phyloP scores from a whole-genome alignment of 495 filamentous ascomycete species.

The Baudoinia panamericana region DNA sequence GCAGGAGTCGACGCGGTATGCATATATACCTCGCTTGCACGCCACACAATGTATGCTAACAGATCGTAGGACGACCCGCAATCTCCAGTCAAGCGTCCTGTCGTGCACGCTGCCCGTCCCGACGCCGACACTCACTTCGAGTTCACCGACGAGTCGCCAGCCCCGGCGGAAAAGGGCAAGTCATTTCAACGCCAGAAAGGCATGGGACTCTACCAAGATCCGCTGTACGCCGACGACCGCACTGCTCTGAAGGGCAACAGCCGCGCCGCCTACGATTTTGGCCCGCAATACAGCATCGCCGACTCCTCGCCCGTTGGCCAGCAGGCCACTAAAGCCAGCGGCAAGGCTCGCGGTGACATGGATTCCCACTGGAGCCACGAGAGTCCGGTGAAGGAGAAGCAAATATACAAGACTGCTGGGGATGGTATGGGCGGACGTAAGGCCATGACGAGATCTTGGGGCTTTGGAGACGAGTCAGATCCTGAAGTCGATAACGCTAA shows the following conservation, averaged over 20 bases:
- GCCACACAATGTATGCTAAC: not conserved
- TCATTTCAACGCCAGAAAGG: slow-evolving; percentile 41
- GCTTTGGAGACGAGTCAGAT: slow-evolving; percentile 40
- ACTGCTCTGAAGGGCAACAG: slow-evolving; percentile 54
- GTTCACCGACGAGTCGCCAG: slow-evolving; percentile 44
- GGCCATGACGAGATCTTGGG: slow-evolving; percentile 46
- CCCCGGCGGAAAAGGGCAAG: slow-evolving; percentile 21
- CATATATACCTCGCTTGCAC: not conserved
- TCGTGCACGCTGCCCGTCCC: slow-evolving; percentile 53
- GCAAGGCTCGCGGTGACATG: slow-evolving; percentile 12
- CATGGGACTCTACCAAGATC: slow-evolving; percentile 64
- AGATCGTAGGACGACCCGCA: slow-evolving; percentile 18
- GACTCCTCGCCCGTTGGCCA: slow-evolving; percentile 43
- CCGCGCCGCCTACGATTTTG: slow-evolving; percentile 59
- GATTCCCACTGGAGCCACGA: slow-evolving; percentile 11
- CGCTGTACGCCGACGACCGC: slow-evolving; percentile 44
- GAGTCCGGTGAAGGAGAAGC: slow-evolving; percentile 7
- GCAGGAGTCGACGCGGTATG: slow-evolving; percentile 50
- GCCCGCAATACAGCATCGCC: slow-evolving; percentile 53
- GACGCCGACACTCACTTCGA: slow-evolving; percentile 73
- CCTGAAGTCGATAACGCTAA: slow-evolving; percentile 4
- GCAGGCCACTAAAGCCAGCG: slow-evolving; percentile 9
- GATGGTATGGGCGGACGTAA: slow-evolving; percentile 67
- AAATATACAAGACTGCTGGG: slow-evolving; percentile 37
- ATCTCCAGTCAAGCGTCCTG: slow-evolving; percentile 34